Evolutionary conservation across 257 asterid species (phyloP), one percentile per base, ranked within the genome.

Genomic region (Misopates orontium): DNA sequence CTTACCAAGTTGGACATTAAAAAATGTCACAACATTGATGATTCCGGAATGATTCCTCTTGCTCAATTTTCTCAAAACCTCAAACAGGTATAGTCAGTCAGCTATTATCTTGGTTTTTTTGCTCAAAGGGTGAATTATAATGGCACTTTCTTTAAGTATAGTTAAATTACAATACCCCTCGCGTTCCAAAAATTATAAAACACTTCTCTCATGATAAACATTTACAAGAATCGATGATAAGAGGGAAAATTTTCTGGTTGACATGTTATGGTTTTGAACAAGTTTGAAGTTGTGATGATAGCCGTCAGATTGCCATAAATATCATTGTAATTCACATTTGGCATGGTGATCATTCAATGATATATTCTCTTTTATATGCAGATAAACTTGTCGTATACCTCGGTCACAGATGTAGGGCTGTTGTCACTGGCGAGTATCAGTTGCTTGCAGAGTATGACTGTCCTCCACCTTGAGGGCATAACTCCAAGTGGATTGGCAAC

Each of bases 361-460:
- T 15, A n/a, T 73, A 36, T 16, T 60, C 31, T 48, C 51, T 18
- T 48, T 39, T 12, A 20, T 3, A 16, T 51, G 73, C 90, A 89
- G 98, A 81, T 89, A 77, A 91, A 87, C 76, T 49, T 91, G 82
- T 89, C 98, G 4, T 82, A 78, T 77, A 83, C 96, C 32, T 85
- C 95, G 10, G 90, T 91, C 48, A 89, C 88, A 10, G 90, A 91
- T 51, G 76, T 86, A 41, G 98, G 98, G 67, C 82, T 91, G n/a
- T 47, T 87, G 68, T 82, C 89, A 48, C 96, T 91, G 5, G 87
- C 90, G 45, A 82, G 92, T 75, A 73, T 91, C 51, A 79, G 96
- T 62, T 87, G 92, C 67, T 78, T 91, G 14, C 98, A 91, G 78
- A 88, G 75, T 81, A 60, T 89, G 71, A 91, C 95, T 0, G 67